A percentile compares a stretch with the other conserved stretches of the same genome.
These are phyloP conservation scores for Ceratocystis ficicola DNA, from an alignment of 2,329 filamentous ascomycete species.

Conservation along the genomic window DNA sequence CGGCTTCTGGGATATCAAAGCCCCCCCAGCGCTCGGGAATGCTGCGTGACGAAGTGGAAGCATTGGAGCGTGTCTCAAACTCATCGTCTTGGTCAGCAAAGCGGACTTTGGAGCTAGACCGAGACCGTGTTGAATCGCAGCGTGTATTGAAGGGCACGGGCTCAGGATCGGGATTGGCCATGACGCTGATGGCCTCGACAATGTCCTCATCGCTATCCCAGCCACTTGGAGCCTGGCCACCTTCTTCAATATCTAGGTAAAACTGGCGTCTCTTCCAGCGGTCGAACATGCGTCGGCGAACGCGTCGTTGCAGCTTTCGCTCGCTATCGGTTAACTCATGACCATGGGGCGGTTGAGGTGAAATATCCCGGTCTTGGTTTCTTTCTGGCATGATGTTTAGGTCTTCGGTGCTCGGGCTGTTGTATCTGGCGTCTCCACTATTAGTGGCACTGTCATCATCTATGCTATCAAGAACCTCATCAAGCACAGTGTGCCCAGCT, in stretches of 20 bases:
- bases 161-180: conserved; percentile 23
- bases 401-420: background rate
- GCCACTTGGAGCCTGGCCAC: conserved; percentile 37
- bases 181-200: conserved; percentile 31
- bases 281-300: conserved; percentile 48
- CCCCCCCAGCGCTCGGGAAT: conserved; percentile 65
- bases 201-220: conserved; percentile 52
- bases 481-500: background rate
- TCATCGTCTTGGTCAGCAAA: conserved; percentile 60
- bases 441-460: background rate
- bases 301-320: conserved; percentile 24
- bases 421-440: background rate
- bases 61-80: conserved; percentile 57
- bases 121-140: conserved; percentile 43
- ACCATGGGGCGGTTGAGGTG: background rate
- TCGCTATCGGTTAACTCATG: conserved; percentile 3
- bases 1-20: conserved; percentile 68
- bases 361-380: background rate
- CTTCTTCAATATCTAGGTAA: conserved; percentile 78
- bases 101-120: conserved; percentile 67
- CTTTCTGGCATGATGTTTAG: background rate
- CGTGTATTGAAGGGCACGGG: conserved; percentile 28
- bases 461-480: background rate
- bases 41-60: conserved; percentile 59
- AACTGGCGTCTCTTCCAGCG: conserved; percentile 68